Evolutionary conservation across 306 rosid genomes (phyloP).

Genomic region (Inga oerstediana): DNA sequence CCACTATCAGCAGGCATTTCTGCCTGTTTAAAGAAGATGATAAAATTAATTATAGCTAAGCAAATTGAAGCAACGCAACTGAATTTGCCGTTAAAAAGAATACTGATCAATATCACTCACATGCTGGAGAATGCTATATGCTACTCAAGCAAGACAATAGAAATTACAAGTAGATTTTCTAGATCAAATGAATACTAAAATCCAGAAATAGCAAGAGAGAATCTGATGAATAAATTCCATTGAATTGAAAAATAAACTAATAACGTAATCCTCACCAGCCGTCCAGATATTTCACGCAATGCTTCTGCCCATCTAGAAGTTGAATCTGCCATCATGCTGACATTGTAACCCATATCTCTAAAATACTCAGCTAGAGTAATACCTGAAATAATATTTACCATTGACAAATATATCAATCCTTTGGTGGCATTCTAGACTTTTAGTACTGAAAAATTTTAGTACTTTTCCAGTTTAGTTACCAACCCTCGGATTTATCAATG

Average conservation of each 20-base stretch:
- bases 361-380: conserved; percentile 97
- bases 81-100: background rate
- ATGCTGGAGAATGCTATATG: conserved; percentile 9
- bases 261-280: conserved; percentile 69
- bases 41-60: conserved; percentile 17
- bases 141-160: conserved; percentile 10
- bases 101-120: conserved; percentile 20
- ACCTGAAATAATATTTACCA: conserved; percentile 53
- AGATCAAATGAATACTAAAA: conserved; percentile 22
- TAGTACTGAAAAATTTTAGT: background rate
- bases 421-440: background rate
- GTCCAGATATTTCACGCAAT: conserved; percentile 98
- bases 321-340: conserved; percentile 99
- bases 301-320: conserved; percentile 99
- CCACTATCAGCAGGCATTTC: conserved; percentile 99
- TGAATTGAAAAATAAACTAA: background rate
- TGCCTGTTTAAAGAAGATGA: conserved; percentile 63
- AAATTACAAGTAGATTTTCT: conserved; percentile 13
- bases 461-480: background rate
- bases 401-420: background rate
- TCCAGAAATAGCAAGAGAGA: background rate
- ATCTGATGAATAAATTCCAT: conserved; percentile 6
- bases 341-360: conserved; percentile 99
- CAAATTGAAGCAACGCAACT: background rate
- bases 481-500: background rate